A percentile compares a stretch with the other conserved stretches of the same genome.
phyloP scores from a whole-genome alignment of 768 basidiomycete species.

The Tylopilus vinaceipallidus region DNA sequence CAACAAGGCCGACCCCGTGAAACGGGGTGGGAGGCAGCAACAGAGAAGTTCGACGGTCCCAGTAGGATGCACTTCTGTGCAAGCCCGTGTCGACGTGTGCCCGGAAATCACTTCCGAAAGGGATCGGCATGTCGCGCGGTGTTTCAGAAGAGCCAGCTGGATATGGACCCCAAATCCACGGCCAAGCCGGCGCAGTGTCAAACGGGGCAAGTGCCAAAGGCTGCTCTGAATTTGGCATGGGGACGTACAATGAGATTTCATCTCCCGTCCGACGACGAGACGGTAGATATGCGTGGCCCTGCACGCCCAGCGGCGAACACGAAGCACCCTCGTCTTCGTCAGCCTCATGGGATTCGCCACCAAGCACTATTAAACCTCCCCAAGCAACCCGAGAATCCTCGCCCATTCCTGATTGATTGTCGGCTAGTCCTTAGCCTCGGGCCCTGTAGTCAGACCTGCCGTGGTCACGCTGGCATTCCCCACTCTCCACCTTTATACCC shows the following conservation, averaged over 20 bases:
- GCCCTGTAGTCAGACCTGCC: slow-evolving; percentile 1
- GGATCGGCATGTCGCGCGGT: neutral
- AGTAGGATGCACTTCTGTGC: neutral
- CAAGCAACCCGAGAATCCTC: neutral
- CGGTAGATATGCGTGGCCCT: no score
- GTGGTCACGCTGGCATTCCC: slow-evolving; percentile 6
- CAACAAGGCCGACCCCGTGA: neutral
- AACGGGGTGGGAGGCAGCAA: neutral
- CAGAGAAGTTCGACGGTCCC: neutral
- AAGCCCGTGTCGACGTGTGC: no score
- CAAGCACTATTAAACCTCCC: neutral
- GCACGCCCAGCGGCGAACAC: slow-evolving; percentile 1
- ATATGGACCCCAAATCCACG: no score
- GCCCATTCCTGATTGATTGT: neutral
- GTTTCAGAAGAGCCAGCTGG: no score
- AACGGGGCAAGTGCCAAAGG: no score
- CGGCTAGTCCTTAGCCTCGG: slow-evolving; percentile 12
- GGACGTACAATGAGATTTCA: neutral
- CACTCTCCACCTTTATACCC: slow-evolving; percentile 10
- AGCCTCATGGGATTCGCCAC: slow-evolving; percentile 25
- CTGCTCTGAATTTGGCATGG: no score
- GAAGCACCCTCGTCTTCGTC: slow-evolving; percentile 2
- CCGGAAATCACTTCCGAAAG: neutral
- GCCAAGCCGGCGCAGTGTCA: no score
- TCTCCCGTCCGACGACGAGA: neutral